Evolutionary conservation across 2,329 filamentous ascomycete species (phyloP).

Genomic region (Ophiocordyceps sinensis): DNA sequence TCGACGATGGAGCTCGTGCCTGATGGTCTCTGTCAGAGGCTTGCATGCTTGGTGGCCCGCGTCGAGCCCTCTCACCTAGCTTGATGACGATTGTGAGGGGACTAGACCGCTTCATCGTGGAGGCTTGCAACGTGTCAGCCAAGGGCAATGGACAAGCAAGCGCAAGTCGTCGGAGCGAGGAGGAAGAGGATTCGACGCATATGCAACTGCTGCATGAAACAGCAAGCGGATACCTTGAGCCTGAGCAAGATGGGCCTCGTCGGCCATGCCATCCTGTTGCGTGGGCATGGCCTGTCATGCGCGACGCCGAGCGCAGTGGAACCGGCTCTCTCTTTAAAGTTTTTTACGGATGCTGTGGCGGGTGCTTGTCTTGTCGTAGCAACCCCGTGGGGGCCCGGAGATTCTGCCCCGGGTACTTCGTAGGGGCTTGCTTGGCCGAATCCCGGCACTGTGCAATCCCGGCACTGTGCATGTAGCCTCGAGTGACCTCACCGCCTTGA

Average conservation of each 20-base stretch:
- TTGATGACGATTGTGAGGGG: slow-evolving; percentile 58
- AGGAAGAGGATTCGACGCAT: not conserved
- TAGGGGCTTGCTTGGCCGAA: no score
- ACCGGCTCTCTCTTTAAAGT: not conserved
- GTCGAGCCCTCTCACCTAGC: slow-evolving; percentile 46
- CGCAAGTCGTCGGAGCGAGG: not conserved
- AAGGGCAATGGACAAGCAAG: not conserved
- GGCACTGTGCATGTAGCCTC: no score
- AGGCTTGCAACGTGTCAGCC: slow-evolving; percentile 11
- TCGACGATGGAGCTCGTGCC: slow-evolving; percentile 98
- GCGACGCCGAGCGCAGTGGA: not conserved
- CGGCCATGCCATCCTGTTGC: not conserved
- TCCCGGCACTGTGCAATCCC: no score
- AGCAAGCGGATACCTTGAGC: not conserved
- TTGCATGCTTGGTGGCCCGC: no score
- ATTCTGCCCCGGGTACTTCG: no score
- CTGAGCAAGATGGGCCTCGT: not conserved
- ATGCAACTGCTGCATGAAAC: not conserved
- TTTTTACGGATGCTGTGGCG: not conserved
- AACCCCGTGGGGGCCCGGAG: no score
- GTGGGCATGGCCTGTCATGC: not conserved
- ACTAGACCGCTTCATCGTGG: slow-evolving; percentile 51
- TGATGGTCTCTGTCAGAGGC: slow-evolving; percentile 20
- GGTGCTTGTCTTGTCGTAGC: not conserved
- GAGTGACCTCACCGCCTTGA: no score